Evolutionary conservation across 345 rosid genomes (phyloP).

Genomic region (Gossypium arboreum): DNA sequence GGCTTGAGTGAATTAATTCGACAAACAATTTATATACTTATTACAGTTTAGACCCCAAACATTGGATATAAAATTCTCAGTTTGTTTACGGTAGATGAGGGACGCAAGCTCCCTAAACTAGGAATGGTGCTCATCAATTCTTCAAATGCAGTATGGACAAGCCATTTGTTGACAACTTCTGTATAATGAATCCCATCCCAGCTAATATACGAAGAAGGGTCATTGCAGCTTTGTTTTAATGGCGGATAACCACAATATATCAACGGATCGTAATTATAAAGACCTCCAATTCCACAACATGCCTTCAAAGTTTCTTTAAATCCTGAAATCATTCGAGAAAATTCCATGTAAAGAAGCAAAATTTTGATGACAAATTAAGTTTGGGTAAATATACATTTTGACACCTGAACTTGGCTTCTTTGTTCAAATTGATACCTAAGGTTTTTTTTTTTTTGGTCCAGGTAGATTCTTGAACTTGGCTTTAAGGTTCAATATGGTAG

Average conservation of each 20-base stretch:
- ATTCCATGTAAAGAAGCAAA: not conserved
- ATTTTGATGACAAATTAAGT: not conserved
- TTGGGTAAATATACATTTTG: no score
- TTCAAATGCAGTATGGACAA: conserved; percentile 5
- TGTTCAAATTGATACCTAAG: no score
- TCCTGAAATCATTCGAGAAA: conserved; percentile 21
- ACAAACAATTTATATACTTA: not conserved
- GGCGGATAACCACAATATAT: conserved; percentile 23
- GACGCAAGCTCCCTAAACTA: not conserved
- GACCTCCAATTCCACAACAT: conserved; percentile 47
- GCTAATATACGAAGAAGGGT: conserved; percentile 29
- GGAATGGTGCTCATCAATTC: conserved; percentile 4
- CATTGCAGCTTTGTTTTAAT: conserved; percentile 23
- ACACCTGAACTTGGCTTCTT: no score
- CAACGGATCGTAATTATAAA: conserved; percentile 33
- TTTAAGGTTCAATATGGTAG: no score
- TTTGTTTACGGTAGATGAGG: not conserved
- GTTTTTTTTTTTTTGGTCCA: no score
- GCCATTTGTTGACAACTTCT: conserved; percentile 24
- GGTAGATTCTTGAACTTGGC: no score
- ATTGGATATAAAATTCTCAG: not conserved
- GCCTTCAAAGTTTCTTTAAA: conserved; percentile 27
- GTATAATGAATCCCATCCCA: conserved; percentile 52
- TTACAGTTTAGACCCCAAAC: not conserved
- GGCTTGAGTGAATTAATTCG: no score